Evolutionary conservation across 2,329 filamentous ascomycete genomes (phyloP), one percentile per base, ranked within the genome.

Genomic region (Nothophaeocryptopus gaeumannii): DNA sequence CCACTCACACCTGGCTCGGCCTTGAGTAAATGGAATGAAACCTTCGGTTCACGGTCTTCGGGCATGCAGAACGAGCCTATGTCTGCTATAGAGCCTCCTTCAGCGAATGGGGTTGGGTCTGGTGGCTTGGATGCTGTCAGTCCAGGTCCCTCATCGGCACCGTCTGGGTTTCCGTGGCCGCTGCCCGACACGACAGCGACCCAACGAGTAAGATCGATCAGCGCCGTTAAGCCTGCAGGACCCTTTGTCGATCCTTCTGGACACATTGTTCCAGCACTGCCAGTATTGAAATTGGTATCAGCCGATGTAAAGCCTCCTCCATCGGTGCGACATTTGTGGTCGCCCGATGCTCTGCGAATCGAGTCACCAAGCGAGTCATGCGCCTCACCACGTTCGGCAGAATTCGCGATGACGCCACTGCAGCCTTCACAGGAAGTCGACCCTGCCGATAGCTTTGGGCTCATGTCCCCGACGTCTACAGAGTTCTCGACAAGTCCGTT

Each of bases 91-190:
- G 47, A 53, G 3, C 45, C 50, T 10, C 48, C 54, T 5, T 51
- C 51, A 12, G 39, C 48, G 1, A 48, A 41, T n/a, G 32, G 31
- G 13, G 14, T 40, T 29, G 40, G 43, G 5, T 34, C 46, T 15
- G 54, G 67, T 35, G 63, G 65, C 29, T 54, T 66, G 5, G 60
- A 65, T 2, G 58, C 57, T 8, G 54, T 70, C n/a, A 67, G 64
- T 31, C 78, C 82, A 0, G 83, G 83, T 0, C 83, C 84, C 9
- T 84, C 83, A 0, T 86, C 84, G 2, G 84, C 84, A 2, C 84
- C 84, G 1, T 81, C 82, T 8, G 82, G 73, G 45, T 79, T 82
- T 47, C 78, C 79, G 1, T 86, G 82, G 81, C 72, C 74, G 8
- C 74, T 73, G 42, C 75, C 77, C 42, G 73, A 76, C 39, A 32